phyloP scores from a whole-genome alignment of 768 basidiomycete genomes.

The Suillus alpinus region DNA sequence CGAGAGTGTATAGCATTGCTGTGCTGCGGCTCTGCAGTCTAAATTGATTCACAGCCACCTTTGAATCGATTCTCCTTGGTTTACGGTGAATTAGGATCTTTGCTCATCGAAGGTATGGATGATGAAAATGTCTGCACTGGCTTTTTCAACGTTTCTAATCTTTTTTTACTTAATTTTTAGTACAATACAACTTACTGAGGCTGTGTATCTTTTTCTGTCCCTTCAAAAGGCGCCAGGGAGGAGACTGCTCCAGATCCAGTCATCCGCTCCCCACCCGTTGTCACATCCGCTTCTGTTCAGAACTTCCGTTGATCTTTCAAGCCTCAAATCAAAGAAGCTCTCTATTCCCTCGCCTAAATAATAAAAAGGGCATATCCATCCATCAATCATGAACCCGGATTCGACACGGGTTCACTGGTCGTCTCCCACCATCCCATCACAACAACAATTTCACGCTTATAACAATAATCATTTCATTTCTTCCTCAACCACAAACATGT shows the following conservation, averaged over 20 bases:
- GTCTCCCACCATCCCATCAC: conserved; percentile 16
- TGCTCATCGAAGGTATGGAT: too few species aligned
- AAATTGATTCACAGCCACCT: conserved; percentile 35
- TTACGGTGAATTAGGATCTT: too few species aligned
- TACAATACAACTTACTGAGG: background rate
- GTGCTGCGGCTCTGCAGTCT: conserved; percentile 34
- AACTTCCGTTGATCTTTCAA: conserved; percentile 25
- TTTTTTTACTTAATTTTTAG: too few species aligned
- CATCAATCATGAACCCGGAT: conserved; percentile 33
- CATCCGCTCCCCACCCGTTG: conserved; percentile 8
- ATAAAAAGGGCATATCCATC: conserved; percentile 29
- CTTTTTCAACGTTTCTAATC: conserved; percentile 3
- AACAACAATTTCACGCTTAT: conserved; percentile 26
- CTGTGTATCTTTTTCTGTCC: conserved; percentile 13
- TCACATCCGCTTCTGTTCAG: conserved; percentile 23
- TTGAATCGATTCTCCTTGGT: conserved; percentile 3
- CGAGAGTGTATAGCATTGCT: conserved; percentile 12
- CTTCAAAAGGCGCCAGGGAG: conserved; percentile 18
- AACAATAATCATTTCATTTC: conserved; percentile 26
- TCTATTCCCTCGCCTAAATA: conserved; percentile 35
- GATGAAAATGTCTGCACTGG: conserved; percentile 21
- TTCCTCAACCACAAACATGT: conserved; percentile 31
- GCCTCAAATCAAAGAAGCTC: conserved; percentile 33
- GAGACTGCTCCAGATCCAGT: conserved; percentile 3
- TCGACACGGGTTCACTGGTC: conserved; percentile 35